These are phyloP conservation scores for Nannizziopsis barbatae DNA, from an alignment of 2,329 filamentous ascomycete genomes.

Conservation along the genomic window DNA sequence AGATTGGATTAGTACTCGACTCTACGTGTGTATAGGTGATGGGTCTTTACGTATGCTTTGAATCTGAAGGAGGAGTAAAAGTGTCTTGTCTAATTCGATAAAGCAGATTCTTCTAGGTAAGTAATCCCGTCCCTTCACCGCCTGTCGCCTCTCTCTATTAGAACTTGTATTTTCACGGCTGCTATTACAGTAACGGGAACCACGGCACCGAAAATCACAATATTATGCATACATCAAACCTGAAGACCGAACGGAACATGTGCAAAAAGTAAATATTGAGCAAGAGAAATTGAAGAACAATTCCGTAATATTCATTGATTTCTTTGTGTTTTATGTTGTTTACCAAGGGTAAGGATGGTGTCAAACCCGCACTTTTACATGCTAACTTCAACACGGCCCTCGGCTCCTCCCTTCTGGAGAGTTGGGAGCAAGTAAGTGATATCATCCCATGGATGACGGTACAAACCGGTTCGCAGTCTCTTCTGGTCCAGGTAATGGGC, in stretches of 20 bases:
- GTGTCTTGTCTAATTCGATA: too few species aligned
- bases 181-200: background rate
- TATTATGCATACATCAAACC: slow-evolving; percentile 6
- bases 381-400: slow-evolving; percentile 83
- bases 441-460: slow-evolving; percentile 98
- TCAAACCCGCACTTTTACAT: slow-evolving; percentile 40
- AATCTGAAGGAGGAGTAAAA: too few species aligned
- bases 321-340: slow-evolving; percentile 1
- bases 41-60: too few species aligned
- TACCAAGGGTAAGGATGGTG: background rate
- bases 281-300: background rate
- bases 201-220: too few species aligned
- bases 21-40: too few species aligned
- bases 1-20: too few species aligned
- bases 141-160: too few species aligned
- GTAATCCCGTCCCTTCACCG: too few species aligned
- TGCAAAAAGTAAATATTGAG: background rate
- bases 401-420: slow-evolving; percentile 59
- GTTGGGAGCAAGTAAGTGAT: slow-evolving; percentile 89
- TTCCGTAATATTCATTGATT: slow-evolving; percentile 2
- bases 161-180: too few species aligned
- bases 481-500: slow-evolving; percentile 99
- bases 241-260: background rate
- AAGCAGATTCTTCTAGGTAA: too few species aligned
- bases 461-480: slow-evolving; percentile 93